Conservation (phyloP, 140 eudicot genomes). For the Cichorium intybus region DNA sequence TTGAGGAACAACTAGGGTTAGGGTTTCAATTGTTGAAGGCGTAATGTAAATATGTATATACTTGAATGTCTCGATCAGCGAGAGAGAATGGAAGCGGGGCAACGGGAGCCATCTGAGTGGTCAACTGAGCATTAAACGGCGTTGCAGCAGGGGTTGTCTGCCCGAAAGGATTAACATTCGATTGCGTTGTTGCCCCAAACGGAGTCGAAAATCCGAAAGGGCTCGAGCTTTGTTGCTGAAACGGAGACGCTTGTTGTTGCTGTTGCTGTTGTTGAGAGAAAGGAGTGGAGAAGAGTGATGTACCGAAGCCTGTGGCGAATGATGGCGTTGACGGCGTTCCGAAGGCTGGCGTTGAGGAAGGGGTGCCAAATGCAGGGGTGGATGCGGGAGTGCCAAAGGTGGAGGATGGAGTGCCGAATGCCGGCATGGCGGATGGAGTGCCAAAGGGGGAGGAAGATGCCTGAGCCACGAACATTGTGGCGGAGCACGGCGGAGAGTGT, state of each 20-base stretch:
- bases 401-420: conserved; percentile 50
- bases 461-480: conserved; percentile 68
- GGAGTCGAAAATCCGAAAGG: conserved; percentile 56
- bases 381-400: conserved; percentile 52
- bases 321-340: conserved; percentile 71
- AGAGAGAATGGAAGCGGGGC: conserved; percentile 95
- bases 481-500: conserved; percentile 24
- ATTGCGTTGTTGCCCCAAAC: conserved; percentile 38
- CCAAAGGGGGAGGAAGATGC: conserved; percentile 53
- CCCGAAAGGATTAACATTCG: conserved; percentile 38
- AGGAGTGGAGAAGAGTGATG: conserved; percentile 61
- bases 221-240: conserved; percentile 42
- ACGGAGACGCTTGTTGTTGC: conserved; percentile 51
- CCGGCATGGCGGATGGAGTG: conserved; percentile 53
- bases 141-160: conserved; percentile 34
- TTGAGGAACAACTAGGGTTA: conserved; percentile 18
- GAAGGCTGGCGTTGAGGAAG: conserved; percentile 69
- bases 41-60: conserved; percentile 4
- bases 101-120: conserved; percentile 99
- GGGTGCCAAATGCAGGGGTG: conserved; percentile 58
- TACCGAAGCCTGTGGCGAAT: conserved; percentile 54
- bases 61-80: conserved; percentile 96
- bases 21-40: conserved; percentile 10
- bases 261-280: conserved; percentile 50
- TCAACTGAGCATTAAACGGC: conserved; percentile 58